Percentiles rank a stretch among this genome's conserved stretches.
Evolutionary conservation across 2,329 filamentous ascomycete species (phyloP).

Genomic region (Xylogone sp.): DNA sequence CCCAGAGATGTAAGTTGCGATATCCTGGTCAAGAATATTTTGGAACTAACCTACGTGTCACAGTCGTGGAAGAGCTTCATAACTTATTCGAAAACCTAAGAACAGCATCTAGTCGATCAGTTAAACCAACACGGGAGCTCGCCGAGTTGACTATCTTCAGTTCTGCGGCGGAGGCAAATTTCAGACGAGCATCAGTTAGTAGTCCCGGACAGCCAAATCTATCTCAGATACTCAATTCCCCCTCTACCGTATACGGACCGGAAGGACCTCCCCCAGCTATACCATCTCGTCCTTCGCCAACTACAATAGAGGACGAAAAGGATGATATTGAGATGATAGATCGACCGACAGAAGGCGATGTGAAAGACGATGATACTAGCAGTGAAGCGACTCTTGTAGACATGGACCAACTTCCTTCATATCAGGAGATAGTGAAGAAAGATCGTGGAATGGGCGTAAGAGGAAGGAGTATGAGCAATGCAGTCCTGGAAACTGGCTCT

Average conservation of each 20-base stretch:
- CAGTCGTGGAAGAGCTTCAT: slow-evolving; percentile 72
- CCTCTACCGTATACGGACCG: slow-evolving; percentile 16
- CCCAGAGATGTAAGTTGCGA: slow-evolving; percentile 68
- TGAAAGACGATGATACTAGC: slow-evolving; percentile 23
- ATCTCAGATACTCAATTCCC: slow-evolving; percentile 16
- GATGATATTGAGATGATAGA: slow-evolving; percentile 29
- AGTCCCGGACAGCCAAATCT: slow-evolving; percentile 28
- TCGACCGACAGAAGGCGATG: slow-evolving; percentile 17
- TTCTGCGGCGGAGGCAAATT: slow-evolving; percentile 48
- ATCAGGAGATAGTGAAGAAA: slow-evolving; percentile 6
- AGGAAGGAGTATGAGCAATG: background rate
- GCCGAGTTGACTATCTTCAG: slow-evolving; percentile 74
- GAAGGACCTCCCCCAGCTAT: slow-evolving; percentile 18
- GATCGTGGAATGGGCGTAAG: slow-evolving; percentile 2
- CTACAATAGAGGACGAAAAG: slow-evolving; percentile 16
- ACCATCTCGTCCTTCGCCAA: slow-evolving; percentile 6
- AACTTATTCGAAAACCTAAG: slow-evolving; percentile 69
- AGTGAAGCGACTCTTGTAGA: slow-evolving; percentile 38
- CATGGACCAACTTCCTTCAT: slow-evolving; percentile 15
- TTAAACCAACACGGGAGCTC: slow-evolving; percentile 71
- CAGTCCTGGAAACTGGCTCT: background rate
- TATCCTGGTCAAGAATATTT: background rate
- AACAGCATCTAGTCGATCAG: slow-evolving; percentile 54
- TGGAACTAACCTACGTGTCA: slow-evolving; percentile 11
- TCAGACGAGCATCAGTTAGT: slow-evolving; percentile 42